These are phyloP conservation scores for Globisporangium iwayamae DNA, from an alignment of 352 stramenopile genomes.

Conservation along the genomic window DNA sequence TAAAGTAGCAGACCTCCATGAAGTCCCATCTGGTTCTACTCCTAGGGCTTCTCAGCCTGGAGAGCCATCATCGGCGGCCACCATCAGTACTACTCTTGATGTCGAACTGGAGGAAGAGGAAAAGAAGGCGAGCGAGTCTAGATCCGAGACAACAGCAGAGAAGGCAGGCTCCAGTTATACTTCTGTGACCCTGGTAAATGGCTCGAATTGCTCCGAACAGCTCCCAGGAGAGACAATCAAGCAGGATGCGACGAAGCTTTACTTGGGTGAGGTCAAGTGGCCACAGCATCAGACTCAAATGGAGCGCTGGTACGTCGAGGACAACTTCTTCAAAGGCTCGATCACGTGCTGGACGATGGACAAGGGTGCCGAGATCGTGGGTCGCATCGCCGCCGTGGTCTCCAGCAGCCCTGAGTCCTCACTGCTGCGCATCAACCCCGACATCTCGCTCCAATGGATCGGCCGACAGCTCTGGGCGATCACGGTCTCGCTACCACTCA, in stretches of 20 bases:
- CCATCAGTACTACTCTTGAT: background rate
- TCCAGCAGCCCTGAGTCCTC: constrained; percentile 4
- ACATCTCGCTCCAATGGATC: constrained; percentile 80
- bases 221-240: constrained; percentile 12
- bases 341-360: constrained; percentile 82
- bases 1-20: background rate
- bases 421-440: constrained; percentile 41
- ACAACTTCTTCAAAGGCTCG: constrained; percentile 63
- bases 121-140: background rate
- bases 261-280: constrained; percentile 29
- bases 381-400: constrained; percentile 49
- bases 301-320: constrained; percentile 72
- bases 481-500: constrained; percentile 61
- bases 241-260: constrained; percentile 21
- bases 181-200: background rate
- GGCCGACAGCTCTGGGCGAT: constrained; percentile 64
- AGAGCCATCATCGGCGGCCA: background rate
- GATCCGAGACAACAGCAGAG: background rate
- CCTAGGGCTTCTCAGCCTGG: background rate
- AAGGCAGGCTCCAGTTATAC: background rate
- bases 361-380: constrained; percentile 53
- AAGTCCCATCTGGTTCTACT: background rate
- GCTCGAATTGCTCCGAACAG: background rate
- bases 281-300: constrained; percentile 39
- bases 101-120: background rate